A percentile compares a stretch with the other conserved stretches of the same genome.
Evolutionary conservation across 139 green algal species (phyloP).

Genomic region (Picochlorum costavermella): DNA sequence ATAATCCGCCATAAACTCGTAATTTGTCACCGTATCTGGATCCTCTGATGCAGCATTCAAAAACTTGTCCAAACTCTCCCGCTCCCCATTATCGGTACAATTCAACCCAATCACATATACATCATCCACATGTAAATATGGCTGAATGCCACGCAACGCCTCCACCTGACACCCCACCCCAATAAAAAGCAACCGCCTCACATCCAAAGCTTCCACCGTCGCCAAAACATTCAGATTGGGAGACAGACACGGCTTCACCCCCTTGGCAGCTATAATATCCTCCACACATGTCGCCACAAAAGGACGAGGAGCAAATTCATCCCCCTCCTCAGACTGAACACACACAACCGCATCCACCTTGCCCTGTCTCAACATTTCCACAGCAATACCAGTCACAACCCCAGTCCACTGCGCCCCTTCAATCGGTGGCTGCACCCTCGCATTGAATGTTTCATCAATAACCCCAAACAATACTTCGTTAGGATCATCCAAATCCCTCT

Average conservation of each 20-base stretch:
- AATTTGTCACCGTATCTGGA: constrained; percentile 78
- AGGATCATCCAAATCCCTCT: constrained; percentile 44
- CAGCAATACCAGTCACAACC: constrained; percentile 72
- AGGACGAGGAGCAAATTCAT: constrained; percentile 75
- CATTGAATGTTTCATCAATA: constrained; percentile 67
- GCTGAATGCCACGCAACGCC: constrained; percentile 80
- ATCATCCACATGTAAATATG: constrained; percentile 78
- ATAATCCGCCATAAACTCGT: constrained; percentile 90
- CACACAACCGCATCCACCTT: constrained; percentile 93
- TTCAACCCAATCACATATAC: constrained; percentile 94
- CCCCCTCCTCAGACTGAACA: constrained; percentile 74
- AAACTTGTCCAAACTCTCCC: constrained; percentile 82
- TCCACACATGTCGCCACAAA: constrained; percentile 64
- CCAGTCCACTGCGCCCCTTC: constrained; percentile 92
- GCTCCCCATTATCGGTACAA: constrained; percentile 85
- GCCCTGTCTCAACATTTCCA: constrained; percentile 70
- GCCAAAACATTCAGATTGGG: constrained; percentile 89
- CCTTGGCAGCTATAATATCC: constrained; percentile 78
- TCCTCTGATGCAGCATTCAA: constrained; percentile 62
- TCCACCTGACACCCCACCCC: constrained; percentile 90
- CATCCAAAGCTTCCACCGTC: constrained; percentile 79
- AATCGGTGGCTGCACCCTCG: constrained; percentile 48
- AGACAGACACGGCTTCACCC: constrained; percentile 88
- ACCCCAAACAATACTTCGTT: constrained; percentile 84
- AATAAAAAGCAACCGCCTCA: constrained; percentile 87